Conservation (phyloP, 2,329 filamentous ascomycete genomes). For the Metarhizium brunneum region DNA sequence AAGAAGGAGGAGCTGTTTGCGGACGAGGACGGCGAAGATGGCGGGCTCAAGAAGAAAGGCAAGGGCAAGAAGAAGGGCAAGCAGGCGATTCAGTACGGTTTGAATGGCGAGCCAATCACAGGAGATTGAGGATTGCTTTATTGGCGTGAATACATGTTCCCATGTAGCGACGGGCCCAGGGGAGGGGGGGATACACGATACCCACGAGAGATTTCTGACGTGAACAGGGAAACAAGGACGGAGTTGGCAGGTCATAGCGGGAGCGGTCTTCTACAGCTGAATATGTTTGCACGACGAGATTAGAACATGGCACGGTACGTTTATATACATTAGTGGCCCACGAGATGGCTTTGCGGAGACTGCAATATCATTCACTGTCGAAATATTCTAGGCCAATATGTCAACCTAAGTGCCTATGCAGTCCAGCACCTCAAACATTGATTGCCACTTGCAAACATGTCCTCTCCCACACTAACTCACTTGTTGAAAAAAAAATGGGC, state of each 20-base stretch:
- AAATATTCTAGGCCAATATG: neutral
- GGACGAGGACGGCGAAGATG: conserved; percentile 22
- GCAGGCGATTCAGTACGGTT: conserved; percentile 24
- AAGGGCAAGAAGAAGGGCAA: conserved; percentile 22
- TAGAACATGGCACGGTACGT: neutral
- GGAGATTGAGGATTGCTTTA: neutral
- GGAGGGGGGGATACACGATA: neutral
- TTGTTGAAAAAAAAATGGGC: neutral
- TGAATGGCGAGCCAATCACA: conserved; percentile 27
- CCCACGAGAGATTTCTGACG: neutral
- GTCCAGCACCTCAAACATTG: neutral
- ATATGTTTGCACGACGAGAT: neutral
- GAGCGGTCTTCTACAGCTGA: neutral
- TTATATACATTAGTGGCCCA: too few relatives aligned
- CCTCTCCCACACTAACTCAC: neutral
- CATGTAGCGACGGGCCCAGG: too few relatives aligned
- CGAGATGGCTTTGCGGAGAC: neutral
- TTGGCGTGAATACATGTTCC: neutral
- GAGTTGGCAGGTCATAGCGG: neutral
- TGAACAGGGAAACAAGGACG: neutral
- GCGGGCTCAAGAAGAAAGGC: conserved; percentile 19
- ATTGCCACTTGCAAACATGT: neutral
- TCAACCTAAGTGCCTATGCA: neutral
- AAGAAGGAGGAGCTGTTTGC: conserved; percentile 41
- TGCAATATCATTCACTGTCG: neutral